These are phyloP conservation scores for Candida broadrunensis DNA, from an alignment of 805 yeast species.

Conservation along the genomic window DNA sequence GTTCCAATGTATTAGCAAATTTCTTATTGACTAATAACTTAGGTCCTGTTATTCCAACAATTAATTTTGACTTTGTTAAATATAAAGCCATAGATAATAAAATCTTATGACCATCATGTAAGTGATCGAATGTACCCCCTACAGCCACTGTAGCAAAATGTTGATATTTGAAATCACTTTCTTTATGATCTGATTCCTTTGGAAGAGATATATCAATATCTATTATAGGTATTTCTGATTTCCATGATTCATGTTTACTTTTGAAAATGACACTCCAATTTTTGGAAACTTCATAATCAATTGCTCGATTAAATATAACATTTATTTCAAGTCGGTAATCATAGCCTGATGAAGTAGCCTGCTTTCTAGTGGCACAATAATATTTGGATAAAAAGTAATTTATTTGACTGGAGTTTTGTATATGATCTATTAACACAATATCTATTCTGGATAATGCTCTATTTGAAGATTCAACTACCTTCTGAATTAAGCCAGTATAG, in stretches of 20 bases:
- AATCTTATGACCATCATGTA: conserved; percentile 94
- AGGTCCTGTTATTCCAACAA: conserved; percentile 83
- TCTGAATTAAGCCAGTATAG: conserved; percentile 8
- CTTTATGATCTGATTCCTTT: background rate
- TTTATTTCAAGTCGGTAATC: conserved; percentile 26
- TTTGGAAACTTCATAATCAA: background rate
- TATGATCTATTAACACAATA: conserved; percentile 18
- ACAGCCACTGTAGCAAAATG: conserved; percentile 49
- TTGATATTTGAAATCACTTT: background rate
- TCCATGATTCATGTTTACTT: background rate
- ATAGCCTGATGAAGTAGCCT: conserved; percentile 15
- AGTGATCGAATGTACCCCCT: conserved; percentile 96
- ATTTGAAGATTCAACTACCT: conserved; percentile 2
- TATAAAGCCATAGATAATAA: conserved; percentile 71
- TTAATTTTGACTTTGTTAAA: conserved; percentile 50
- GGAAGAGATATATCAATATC: background rate
- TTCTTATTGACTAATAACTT: conserved; percentile 72
- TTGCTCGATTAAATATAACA: conserved; percentile 21
- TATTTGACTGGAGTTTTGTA: conserved; percentile 20
- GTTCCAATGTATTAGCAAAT: conserved; percentile 61
- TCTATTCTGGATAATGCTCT: conserved; percentile 12
- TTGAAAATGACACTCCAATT: conserved; percentile 1
- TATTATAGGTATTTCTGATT: background rate
- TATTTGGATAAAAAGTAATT: conserved; percentile 24
- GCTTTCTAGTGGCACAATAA: conserved; percentile 24